A percentile compares a stretch with the other conserved stretches of the same genome.
Conservation (phyloP, 805 yeast species). For the Metschnikowia picachoensis region DNA sequence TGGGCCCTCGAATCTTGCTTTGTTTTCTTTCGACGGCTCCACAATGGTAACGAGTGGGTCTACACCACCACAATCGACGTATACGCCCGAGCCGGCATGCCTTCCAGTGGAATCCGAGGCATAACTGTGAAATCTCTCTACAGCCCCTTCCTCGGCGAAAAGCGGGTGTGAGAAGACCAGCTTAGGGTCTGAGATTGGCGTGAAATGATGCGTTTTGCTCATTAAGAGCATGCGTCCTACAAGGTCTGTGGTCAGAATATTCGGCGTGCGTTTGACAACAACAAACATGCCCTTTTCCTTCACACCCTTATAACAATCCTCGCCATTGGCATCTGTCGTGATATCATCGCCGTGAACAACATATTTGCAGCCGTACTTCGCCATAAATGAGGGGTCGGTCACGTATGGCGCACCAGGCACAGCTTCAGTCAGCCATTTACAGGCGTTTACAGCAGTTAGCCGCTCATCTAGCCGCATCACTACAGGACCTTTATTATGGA, state of each 20-base stretch:
- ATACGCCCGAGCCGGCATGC: conserved; percentile 55
- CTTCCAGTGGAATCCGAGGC: conserved; percentile 64
- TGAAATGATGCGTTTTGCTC: conserved; percentile 56
- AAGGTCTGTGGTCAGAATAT: conserved; percentile 91
- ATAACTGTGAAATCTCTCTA: conserved; percentile 47
- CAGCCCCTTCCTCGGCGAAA: conserved; percentile 29
- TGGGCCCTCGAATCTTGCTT: conserved; percentile 15
- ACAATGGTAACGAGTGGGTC: conserved; percentile 30
- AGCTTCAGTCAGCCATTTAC: conserved; percentile 79
- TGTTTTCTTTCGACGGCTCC: conserved; percentile 25
- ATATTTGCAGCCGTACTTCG: conserved; percentile 66
- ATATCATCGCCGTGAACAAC: conserved; percentile 99
- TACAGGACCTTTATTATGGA: conserved; percentile 83
- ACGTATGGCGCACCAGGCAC: conserved; percentile 88
- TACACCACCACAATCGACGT: conserved; percentile 32
- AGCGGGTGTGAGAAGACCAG: conserved; percentile 25
- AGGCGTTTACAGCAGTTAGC: conserved; percentile 78
- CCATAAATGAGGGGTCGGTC: conserved; percentile 80
- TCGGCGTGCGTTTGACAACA: conserved; percentile 91
- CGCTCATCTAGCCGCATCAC: conserved; percentile 86
- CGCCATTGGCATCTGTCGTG: conserved; percentile 93
- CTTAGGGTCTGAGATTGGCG: conserved; percentile 23
- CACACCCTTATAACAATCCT: conserved; percentile 83
- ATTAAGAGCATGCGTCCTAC: conserved; percentile 80
- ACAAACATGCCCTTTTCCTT: conserved; percentile 82